These are phyloP conservation scores for Amanita molliuscula DNA, from an alignment of 768 basidiomycete species.

Conservation along the genomic window DNA sequence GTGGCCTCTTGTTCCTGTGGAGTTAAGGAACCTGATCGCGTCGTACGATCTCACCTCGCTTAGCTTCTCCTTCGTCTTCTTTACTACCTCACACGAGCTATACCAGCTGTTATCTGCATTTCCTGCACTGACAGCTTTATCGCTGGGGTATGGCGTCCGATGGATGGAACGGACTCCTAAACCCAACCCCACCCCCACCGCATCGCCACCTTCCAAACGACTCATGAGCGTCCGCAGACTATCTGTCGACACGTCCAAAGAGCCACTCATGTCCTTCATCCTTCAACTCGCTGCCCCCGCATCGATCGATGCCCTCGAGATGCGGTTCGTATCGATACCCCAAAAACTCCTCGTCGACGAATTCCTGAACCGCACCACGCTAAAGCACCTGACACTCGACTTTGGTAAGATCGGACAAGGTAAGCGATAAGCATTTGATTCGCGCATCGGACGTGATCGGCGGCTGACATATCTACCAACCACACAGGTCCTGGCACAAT, in stretches of 20 bases:
- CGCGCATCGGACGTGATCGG: not conserved
- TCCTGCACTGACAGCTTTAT: not conserved
- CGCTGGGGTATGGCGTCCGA: not conserved
- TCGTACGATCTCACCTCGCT: constrained; percentile 3
- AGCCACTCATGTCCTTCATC: not conserved
- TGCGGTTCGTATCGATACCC: not conserved
- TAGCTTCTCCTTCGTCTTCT: constrained; percentile 2
- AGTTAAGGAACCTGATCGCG: not conserved
- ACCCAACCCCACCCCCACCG: too few relatives aligned
- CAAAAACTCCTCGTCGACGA: not conserved
- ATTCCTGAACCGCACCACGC: not conserved
- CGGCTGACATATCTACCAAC: not conserved
- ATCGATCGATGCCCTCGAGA: not conserved
- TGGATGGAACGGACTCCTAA: not conserved
- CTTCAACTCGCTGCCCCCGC: not conserved
- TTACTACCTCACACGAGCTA: not conserved
- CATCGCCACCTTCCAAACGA: not conserved
- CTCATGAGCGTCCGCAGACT: not conserved
- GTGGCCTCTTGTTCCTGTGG: not conserved
- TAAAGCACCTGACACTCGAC: constrained; percentile 3
- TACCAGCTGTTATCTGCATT: not conserved
- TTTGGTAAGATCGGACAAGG: constrained; percentile 1
- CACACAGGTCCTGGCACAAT: not conserved
- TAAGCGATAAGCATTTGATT: not conserved
- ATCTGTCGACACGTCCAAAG: not conserved